A percentile compares a stretch with the other conserved stretches of the same genome.
Evolutionary conservation across 2,329 filamentous ascomycete genomes (phyloP).

Genomic region (Chrysoporthe deuterocubensis): DNA sequence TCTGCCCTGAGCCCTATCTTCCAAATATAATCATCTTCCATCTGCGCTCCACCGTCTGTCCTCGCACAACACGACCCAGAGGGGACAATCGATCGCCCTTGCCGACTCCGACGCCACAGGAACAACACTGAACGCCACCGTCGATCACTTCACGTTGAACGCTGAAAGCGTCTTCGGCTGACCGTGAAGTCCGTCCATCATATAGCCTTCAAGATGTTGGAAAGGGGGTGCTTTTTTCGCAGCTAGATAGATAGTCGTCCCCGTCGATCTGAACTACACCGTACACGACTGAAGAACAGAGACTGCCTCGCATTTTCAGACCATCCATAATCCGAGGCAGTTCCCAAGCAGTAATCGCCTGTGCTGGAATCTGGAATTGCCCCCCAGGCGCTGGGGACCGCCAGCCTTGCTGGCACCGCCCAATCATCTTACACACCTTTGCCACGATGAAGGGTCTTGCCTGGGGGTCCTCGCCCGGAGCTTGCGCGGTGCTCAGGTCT

Average conservation of each 20-base stretch:
- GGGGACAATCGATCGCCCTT: background rate
- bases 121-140: background rate
- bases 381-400: background rate
- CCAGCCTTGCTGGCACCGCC: background rate
- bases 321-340: too few species aligned
- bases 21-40: too few species aligned
- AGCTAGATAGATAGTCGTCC: background rate
- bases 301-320: background rate
- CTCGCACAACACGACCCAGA: background rate
- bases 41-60: background rate
- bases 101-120: background rate
- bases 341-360: too few species aligned
- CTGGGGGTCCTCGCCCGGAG: too few species aligned
- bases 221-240: background rate
- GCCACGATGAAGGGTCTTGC: background rate
- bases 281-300: background rate
- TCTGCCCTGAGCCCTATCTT: too few species aligned
- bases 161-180: background rate
- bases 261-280: background rate
- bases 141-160: background rate
- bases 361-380: too few species aligned
- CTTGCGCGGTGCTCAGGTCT: too few species aligned
- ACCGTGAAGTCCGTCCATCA: background rate
- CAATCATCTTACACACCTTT: constrained; percentile 29
- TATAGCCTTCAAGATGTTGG: background rate